phyloP scores from a whole-genome alignment of 2,329 filamentous ascomycete genomes.

The Metarhizium guizhouense region DNA sequence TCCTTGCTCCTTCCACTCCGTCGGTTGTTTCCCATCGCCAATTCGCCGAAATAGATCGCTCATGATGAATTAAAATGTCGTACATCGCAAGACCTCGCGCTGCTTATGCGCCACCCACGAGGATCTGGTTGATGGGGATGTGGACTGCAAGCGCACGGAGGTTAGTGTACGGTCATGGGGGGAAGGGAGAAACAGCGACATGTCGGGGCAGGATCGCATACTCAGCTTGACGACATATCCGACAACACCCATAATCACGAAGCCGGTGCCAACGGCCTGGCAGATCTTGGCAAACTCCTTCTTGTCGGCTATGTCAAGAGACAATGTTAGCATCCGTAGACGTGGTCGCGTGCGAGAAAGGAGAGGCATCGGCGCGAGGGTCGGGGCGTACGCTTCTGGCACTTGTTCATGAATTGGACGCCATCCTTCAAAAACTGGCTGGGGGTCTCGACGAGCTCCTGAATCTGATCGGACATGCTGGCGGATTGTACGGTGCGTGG shows the following conservation, averaged over 20 bases:
- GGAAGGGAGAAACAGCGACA: background rate
- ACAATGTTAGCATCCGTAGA: background rate
- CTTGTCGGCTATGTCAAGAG: constrained; percentile 25
- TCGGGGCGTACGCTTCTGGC: constrained; percentile 48
- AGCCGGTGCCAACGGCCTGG: constrained; percentile 58
- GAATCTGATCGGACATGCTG: constrained; percentile 57
- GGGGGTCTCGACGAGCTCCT: constrained; percentile 62
- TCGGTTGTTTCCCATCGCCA: background rate
- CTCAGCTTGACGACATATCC: constrained; percentile 64
- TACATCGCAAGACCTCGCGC: background rate
- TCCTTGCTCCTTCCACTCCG: background rate
- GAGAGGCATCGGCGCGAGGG: background rate
- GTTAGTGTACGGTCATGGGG: constrained; percentile 3
- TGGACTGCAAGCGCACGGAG: constrained; percentile 38
- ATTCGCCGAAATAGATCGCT: background rate
- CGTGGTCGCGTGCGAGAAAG: constrained; percentile 1
- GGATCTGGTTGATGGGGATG: constrained; percentile 62
- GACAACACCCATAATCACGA: constrained; percentile 62
- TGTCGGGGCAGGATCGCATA: constrained; percentile 24
- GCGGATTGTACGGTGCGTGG: background rate
- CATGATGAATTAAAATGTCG: background rate
- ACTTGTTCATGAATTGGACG: constrained; percentile 52
- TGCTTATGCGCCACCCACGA: constrained; percentile 55
- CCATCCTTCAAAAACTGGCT: constrained; percentile 55
- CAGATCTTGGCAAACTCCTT: constrained; percentile 36